These are phyloP conservation scores for Aspergillus sergii DNA, from an alignment of 2,329 filamentous ascomycete species.

Conservation along the genomic window DNA sequence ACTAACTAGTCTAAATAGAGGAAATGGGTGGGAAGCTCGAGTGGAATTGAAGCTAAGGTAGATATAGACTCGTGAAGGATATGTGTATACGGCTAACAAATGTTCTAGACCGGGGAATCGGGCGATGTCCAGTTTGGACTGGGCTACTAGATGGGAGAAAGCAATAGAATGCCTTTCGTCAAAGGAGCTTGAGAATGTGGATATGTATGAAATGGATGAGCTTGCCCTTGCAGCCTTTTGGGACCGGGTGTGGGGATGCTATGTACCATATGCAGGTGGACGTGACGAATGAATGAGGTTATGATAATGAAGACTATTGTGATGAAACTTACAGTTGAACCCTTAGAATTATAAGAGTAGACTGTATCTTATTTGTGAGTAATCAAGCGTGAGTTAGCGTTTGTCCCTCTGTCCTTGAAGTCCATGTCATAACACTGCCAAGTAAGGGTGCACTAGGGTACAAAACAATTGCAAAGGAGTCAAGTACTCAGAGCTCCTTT, in stretches of 20 bases:
- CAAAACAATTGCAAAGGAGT: background rate
- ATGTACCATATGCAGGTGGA: conserved; percentile 7
- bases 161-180: conserved; percentile 9
- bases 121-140: background rate
- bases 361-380: background rate
- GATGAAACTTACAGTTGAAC: background rate
- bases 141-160: background rate
- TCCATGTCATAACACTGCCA: too few relatives aligned
- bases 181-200: conserved; percentile 5
- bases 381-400: background rate
- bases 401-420: too few relatives aligned
- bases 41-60: background rate
- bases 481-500: background rate
- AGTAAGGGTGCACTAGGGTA: background rate
- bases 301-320: background rate
- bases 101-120: background rate
- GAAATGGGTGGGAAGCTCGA: background rate
- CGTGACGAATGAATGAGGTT: background rate
- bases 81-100: background rate
- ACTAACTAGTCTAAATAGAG: background rate
- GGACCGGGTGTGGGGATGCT: conserved; percentile 10
- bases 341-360: background rate
- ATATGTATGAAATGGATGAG: conserved; percentile 16
- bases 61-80: background rate
- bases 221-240: conserved; percentile 11